Base-by-base conservation (phyloP, 2,329 filamentous ascomycete genomes). In the Teratosphaeriaceae sp. region DNA sequence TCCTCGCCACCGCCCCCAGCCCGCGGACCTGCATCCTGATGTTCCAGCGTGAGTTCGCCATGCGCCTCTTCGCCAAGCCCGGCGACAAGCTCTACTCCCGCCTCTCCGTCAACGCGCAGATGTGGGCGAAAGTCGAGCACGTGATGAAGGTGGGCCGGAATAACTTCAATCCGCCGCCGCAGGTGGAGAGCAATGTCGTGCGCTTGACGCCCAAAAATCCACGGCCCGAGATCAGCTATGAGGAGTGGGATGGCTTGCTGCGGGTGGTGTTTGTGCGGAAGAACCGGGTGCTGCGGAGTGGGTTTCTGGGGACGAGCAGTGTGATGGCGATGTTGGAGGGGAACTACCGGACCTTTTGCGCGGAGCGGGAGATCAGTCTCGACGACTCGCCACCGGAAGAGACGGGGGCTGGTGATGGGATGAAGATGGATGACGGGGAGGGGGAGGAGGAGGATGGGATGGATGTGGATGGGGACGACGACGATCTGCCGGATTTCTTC, bases 61-160 rank as follows among this genome's bases (percentile, higher is more conserved):
- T 94, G 64, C 80, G 90, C 29, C 72, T 97, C 26, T 90, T 94
- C 44, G 92, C 92, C 12, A 82, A 84, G 34, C 87, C 90, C 0
- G 87, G 87, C 7, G 89, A 96, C 60, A 78, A 88, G 41, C 78
- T 97, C 7, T 97, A 96, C 72, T 88, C 82, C 52, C 78, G 92
- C n/a, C 74, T 97, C 20, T 85, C 80, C 1, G 90, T 95, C 45
- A 97, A 97, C 58, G 87, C 85, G 15, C 90, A 97, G 62, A 94
- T 97, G 75, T 96, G 85, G 79, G 79, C 83, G 7, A 82, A 80
- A 56, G 79, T 84, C 39, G 74, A 71, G 19, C 76, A 72, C 57
- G 80, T 94, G 54, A 87, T 94, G 82, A 95, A 95, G 69, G 90
- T 97, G 35, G 88, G 89, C 51, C 85, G 84, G 67, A 92, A 94